Evolutionary conservation across 768 basidiomycete species (phyloP).

Genomic region (Macrolepiota fuliginosa): DNA sequence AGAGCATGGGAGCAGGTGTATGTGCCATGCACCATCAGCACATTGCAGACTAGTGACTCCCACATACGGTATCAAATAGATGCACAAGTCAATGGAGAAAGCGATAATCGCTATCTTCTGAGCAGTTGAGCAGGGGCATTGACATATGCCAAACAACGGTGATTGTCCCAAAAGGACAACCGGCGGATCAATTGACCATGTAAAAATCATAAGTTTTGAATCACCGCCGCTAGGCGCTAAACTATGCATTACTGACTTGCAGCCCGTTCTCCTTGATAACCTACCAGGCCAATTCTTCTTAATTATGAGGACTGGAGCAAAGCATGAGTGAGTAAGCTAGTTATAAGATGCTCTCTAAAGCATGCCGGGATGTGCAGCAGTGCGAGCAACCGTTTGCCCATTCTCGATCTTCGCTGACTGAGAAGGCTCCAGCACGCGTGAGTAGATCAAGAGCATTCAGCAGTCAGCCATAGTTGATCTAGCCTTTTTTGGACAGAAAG

Average conservation of each 20-base stretch:
- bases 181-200: conserved; percentile 6
- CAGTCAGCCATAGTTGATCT: neutral
- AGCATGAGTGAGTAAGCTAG: neutral
- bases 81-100: neutral
- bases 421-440: neutral
- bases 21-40: neutral
- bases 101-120: neutral
- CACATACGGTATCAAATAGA: neutral
- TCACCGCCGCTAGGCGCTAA: neutral
- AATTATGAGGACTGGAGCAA: neutral
- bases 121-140: conserved; percentile 6
- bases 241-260: too few species aligned
- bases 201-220: neutral
- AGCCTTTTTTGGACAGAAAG: neutral
- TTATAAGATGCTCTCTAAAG: neutral
- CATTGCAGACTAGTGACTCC: neutral
- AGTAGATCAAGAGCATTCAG: conserved; percentile 7
- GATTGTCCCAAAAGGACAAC: neutral
- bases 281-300: neutral
- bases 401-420: neutral
- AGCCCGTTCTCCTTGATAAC: neutral
- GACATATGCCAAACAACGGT: neutral
- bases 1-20: conserved; percentile 4
- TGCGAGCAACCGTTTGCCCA: neutral
- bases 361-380: neutral